phyloP scores from a whole-genome alignment of 768 basidiomycete genomes.

The Boletus subcaerulescens region DNA sequence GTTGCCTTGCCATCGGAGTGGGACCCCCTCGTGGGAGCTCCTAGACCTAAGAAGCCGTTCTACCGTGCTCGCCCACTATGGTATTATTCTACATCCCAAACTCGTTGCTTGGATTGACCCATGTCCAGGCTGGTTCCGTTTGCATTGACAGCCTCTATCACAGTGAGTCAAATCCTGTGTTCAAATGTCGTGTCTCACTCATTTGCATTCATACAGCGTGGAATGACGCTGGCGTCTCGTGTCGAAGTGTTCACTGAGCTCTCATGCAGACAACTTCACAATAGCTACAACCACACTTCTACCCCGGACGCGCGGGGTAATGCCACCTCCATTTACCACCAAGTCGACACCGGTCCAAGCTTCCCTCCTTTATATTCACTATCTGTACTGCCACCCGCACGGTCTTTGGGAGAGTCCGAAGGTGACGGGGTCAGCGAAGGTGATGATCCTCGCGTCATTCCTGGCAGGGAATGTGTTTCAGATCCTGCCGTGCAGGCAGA shows the following conservation, averaged over 20 bases:
- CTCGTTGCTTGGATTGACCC: constrained; percentile 5
- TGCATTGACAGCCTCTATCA: constrained; percentile 60
- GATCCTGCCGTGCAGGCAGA: constrained; percentile 62
- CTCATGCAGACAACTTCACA: constrained; percentile 59
- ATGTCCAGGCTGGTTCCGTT: constrained; percentile 66
- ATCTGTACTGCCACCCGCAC: not conserved
- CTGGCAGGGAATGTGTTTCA: constrained; percentile 38
- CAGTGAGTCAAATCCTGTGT: constrained; percentile 42
- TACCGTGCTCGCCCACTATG: constrained; percentile 50
- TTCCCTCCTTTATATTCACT: constrained; percentile 12
- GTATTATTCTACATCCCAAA: constrained; percentile 22
- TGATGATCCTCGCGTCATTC: constrained; percentile 38
- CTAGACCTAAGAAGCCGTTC: constrained; percentile 41
- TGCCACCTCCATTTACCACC: constrained; percentile 1
- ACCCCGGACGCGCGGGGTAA: not conserved
- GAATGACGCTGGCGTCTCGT: constrained; percentile 74
- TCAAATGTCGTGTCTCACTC: not conserved
- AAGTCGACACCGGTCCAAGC: constrained; percentile 4
- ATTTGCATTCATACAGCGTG: constrained; percentile 48
- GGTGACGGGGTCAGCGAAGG: constrained; percentile 32
- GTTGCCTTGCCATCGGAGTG: constrained; percentile 29
- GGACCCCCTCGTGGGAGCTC: constrained; percentile 30
- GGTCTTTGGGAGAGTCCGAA: constrained; percentile 15
- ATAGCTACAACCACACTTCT: constrained; percentile 39
- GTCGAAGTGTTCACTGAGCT: constrained; percentile 79